phyloP scores from a whole-genome alignment of 169 alveolate genomes.

The Plasmodium vivax region DNA sequence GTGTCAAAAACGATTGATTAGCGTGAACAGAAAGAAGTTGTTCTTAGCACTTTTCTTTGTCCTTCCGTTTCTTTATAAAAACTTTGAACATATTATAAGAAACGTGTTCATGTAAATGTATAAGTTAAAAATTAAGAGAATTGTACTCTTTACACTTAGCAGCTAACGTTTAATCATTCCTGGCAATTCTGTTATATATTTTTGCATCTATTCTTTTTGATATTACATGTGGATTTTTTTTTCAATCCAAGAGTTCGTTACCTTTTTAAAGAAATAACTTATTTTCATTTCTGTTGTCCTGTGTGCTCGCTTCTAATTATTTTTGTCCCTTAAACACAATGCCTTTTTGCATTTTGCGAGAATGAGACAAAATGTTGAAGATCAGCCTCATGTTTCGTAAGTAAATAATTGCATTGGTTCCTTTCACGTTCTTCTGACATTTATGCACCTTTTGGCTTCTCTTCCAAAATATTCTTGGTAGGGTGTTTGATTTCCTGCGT shows the following conservation, averaged over 20 bases:
- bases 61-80: neutral
- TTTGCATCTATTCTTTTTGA: neutral
- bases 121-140: neutral
- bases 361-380: neutral
- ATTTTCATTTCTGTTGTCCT: neutral
- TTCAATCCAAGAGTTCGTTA: neutral
- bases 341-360: neutral
- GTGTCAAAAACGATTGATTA: neutral
- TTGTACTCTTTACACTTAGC: neutral
- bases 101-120: neutral
- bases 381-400: neutral
- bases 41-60: neutral
- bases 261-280: neutral
- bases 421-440: neutral
- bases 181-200: neutral
- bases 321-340: neutral
- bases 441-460: neutral
- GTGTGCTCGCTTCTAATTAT: neutral
- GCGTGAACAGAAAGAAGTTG: neutral
- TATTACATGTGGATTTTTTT: neutral
- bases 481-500: neutral
- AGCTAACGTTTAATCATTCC: neutral
- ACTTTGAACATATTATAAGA: neutral
- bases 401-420: neutral
- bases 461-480: neutral